Conservation (phyloP, 495 filamentous ascomycete genomes). For the Staphylotrichum tortipilum region DNA sequence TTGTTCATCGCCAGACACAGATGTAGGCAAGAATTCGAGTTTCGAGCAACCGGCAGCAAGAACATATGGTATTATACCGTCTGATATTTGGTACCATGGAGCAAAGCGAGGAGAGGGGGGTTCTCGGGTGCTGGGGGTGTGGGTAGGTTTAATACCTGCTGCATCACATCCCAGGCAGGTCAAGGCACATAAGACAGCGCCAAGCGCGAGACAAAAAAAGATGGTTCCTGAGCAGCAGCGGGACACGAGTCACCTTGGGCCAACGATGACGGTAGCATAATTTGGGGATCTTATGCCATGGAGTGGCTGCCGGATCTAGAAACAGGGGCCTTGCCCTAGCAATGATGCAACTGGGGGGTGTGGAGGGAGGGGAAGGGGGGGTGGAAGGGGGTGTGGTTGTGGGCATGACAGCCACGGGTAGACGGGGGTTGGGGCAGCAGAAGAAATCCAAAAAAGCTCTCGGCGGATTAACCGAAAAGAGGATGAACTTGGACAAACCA, state of each 20-base stretch:
- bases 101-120: conserved; percentile 12
- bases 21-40: conserved; percentile 25
- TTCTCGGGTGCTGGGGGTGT: conserved; percentile 17
- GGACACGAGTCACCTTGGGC: conserved; percentile 37
- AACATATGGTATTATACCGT: conserved; percentile 42
- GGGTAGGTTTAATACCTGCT: conserved; percentile 35
- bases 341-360: conserved; percentile 43
- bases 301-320: conserved; percentile 44
- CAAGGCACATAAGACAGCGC: conserved; percentile 40
- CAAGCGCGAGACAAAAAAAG: conserved; percentile 34
- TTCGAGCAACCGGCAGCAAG: conserved; percentile 27
- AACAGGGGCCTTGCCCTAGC: conserved; percentile 37
- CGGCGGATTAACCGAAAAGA: conserved; percentile 34
- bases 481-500: conserved; percentile 20
- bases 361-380: no score
- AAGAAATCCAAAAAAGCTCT: conserved; percentile 22
- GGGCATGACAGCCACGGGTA: conserved; percentile 29
- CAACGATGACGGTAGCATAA: conserved; percentile 47
- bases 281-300: conserved; percentile 51
- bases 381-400: no score
- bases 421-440: conserved; percentile 16
- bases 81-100: conserved; percentile 39
- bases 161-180: conserved; percentile 30
- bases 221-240: conserved; percentile 39
- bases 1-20: conserved; percentile 22